Evolutionary conservation across 192 early-diverging fungal species (phyloP).

Genomic region (Allomyces javanicus): DNA sequence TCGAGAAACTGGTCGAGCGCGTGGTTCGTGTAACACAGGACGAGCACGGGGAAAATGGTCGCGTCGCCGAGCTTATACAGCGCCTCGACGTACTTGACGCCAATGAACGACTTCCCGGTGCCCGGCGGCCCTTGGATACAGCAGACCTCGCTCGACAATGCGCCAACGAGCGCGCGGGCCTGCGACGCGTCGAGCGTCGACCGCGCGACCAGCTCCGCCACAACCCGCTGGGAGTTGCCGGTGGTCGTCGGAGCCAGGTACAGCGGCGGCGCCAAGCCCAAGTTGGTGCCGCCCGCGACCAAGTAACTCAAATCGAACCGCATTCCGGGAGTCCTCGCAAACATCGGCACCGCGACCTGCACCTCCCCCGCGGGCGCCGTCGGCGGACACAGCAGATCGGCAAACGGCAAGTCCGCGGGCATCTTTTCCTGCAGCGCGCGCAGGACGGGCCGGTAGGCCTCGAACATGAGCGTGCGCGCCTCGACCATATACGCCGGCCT

Average conservation of each 20-base stretch:
- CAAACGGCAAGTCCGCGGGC: conserved; percentile 7
- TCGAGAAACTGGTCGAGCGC: conserved; percentile 41
- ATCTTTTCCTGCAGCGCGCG: conserved; percentile 7
- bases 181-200: conserved; percentile 28
- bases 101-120: conserved; percentile 28
- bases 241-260: not conserved
- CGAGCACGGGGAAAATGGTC: conserved; percentile 20
- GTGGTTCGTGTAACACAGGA: conserved; percentile 39
- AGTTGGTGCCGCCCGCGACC: not conserved
- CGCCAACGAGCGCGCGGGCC: conserved; percentile 20
- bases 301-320: conserved; percentile 9
- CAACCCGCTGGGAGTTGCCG: not conserved
- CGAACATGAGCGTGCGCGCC: conserved; percentile 10
- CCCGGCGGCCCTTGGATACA: conserved; percentile 40
- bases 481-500: conserved; percentile 11
- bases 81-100: conserved; percentile 23
- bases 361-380: not conserved
- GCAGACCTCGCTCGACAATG: conserved; percentile 23
- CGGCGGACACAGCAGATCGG: conserved; percentile 5
- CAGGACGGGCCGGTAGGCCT: conserved; percentile 13
- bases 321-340: conserved; percentile 6
- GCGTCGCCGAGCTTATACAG: conserved; percentile 13
- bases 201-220: not conserved
- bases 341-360: conserved; percentile 3
- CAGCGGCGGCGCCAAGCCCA: not conserved